Percentiles rank a stretch among this genome's conserved stretches.
phyloP scores from a whole-genome alignment of 345 rosid species.

The Cardiospermum halicacabum region DNA sequence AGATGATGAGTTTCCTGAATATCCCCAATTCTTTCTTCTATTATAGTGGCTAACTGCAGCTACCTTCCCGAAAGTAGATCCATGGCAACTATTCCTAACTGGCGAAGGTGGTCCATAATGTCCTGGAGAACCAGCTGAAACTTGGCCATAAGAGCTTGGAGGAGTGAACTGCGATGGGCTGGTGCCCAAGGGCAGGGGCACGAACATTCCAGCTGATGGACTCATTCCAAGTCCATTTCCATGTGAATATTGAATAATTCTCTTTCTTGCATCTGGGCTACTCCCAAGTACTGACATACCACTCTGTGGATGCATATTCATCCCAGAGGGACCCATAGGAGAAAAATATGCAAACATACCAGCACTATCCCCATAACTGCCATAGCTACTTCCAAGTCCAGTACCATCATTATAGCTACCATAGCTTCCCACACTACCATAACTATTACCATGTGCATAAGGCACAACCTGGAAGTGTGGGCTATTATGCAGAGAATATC shows the following conservation, averaged over 20 bases:
- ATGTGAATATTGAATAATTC: conserved; percentile 69
- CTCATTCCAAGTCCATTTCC: conserved; percentile 86
- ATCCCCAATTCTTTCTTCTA: conserved; percentile 77
- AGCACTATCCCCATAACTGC: conserved; percentile 80
- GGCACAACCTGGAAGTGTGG: conserved; percentile 74
- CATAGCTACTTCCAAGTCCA: conserved; percentile 80
- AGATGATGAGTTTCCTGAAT: conserved; percentile 64
- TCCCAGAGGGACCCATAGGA: conserved; percentile 81
- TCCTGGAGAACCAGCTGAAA: conserved; percentile 79
- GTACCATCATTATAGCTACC: conserved; percentile 87
- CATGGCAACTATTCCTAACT: conserved; percentile 80
- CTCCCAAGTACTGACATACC: conserved; percentile 74
- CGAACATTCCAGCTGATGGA: conserved; percentile 90
- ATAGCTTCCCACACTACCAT: conserved; percentile 95
- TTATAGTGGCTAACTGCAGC: conserved; percentile 72
- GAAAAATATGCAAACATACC: conserved; percentile 85
- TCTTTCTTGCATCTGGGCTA: conserved; percentile 90
- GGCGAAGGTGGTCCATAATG: conserved; percentile 97
- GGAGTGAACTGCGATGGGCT: conserved; percentile 99
- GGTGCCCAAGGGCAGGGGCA: conserved; percentile 86
- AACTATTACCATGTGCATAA: conserved; percentile 70
- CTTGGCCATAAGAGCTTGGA: conserved; percentile 64
- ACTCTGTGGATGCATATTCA: conserved; percentile 68
- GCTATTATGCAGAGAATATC: conserved; percentile 65
- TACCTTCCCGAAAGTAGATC: conserved; percentile 89